These are phyloP conservation scores for Melastoma candidum DNA, from an alignment of 441 rosid genomes.

Conservation along the genomic window DNA sequence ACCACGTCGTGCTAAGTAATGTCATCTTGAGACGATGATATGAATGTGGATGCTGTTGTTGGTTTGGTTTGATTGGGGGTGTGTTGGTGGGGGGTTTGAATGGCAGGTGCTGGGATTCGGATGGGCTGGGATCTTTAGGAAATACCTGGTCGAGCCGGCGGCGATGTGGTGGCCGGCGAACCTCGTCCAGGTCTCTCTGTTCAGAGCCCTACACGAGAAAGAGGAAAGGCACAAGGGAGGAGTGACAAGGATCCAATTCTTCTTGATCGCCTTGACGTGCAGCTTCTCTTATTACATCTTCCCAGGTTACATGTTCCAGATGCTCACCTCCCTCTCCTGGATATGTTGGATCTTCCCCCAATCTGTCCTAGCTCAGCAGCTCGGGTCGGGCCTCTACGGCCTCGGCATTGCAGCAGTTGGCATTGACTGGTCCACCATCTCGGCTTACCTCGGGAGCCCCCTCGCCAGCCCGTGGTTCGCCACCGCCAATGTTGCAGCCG, in stretches of 20 bases:
- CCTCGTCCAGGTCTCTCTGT: slow-evolving; percentile 88
- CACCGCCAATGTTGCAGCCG: slow-evolving; percentile 82
- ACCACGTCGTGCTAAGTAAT: not conserved
- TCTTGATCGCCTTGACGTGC: slow-evolving; percentile 61
- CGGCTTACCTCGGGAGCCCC: slow-evolving; percentile 91
- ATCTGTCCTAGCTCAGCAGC: slow-evolving; percentile 71
- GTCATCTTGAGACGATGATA: not conserved
- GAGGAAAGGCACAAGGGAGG: slow-evolving; percentile 66
- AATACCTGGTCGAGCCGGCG: slow-evolving; percentile 82
- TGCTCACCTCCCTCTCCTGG: slow-evolving; percentile 87
- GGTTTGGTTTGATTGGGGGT: not conserved
- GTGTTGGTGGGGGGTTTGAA: slow-evolving; percentile 23
- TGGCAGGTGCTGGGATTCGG: slow-evolving; percentile 92
- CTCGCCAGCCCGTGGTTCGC: slow-evolving; percentile 99
- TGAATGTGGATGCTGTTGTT: not conserved
- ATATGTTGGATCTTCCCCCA: slow-evolving; percentile 73
- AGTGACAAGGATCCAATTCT: slow-evolving; percentile 72
- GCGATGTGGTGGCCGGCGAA: slow-evolving; percentile 99
- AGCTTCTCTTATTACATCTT: slow-evolving; percentile 80
- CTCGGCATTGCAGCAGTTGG: slow-evolving; percentile 72
- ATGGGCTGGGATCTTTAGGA: slow-evolving; percentile 91
- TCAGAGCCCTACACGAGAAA: slow-evolving; percentile 82
- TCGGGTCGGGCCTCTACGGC: slow-evolving; percentile 86
- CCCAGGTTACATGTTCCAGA: slow-evolving; percentile 77
- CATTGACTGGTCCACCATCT: slow-evolving; percentile 85